Base-by-base conservation (phyloP, 768 basidiomycete species). In the Russula compacta region DNA sequence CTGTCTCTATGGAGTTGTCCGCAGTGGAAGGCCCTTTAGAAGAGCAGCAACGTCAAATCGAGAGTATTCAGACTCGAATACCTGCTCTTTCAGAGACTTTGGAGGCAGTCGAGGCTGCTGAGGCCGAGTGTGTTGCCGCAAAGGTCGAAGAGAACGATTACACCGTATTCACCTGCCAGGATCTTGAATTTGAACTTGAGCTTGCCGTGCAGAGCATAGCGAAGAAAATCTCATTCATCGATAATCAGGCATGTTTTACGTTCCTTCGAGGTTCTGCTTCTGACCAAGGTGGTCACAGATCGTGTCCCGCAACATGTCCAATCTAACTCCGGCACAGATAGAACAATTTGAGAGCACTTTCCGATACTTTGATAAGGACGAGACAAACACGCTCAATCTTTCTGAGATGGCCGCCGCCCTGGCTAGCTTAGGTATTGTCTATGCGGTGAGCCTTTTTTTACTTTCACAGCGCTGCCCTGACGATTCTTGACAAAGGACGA, bases 111-210 rank as follows among this genome's bases (percentile, higher is more conserved):
- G 76, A 76, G 0, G 75, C 71, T 0, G 86, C 85, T 0, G 92
- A 98, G 67, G 77, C 78, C 1, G 88, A 87, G 56, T 97, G 95
- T 73, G 74, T 74, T 4, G 82, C 83, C 7, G 95, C 94, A 10
- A 97, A 98, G 63, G 87, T 98, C 6, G 95, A 98, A 69, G 95
- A 97, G 73, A 98, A 97, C 70, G 95, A 98, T 70, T 90, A 95
- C 71, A 95, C 93, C 0, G 83, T 95, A 2, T 88, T 95, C 69
- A 91, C 89, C 4, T 84, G 79, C 64, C 88, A 92, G 72, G 95
- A 98, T 71, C 78, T 97, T 44, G 85, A 86, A 60, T 97, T 94
- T 65, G 95, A 98, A 73, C 78, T 94, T 1, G 87, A 87, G 70
- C 77, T 94, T 12, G 79, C 95, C 21, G 81, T 85, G 47, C 87